Evolutionary conservation across 352 stramenopile species (phyloP), one percentile per base, ranked within the genome.

Genomic region (Pythium folliculosum): DNA sequence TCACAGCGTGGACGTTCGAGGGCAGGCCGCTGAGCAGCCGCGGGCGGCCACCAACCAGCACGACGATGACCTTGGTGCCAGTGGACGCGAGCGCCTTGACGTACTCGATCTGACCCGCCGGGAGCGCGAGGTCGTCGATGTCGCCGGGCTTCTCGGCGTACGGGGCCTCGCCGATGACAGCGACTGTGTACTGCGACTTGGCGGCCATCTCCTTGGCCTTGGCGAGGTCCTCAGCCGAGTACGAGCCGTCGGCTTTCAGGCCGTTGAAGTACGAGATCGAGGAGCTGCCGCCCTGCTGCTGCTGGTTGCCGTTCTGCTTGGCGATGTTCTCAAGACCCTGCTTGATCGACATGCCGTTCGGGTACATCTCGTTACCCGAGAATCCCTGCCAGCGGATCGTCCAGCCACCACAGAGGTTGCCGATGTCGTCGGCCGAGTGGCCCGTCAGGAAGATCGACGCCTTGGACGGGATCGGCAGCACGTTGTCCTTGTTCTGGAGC

Each of bases 121-220:
- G 77, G 9, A 96, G 70, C 0, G 73, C 75, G 14, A 94, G 58
- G 58, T 96, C 83, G 32, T 92, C 69, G 50, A 97, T 92, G 63
- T 97, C 90, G 3, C 90, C 90, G 3, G 81, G 75, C 58, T 96
- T 97, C 63, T 97, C 90, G 6, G 89, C 76, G 66, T 96, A 97
- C 0, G 77, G 69, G 9, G 51, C 40, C 63, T 97, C 90, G 19
- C 90, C 90, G 38, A 97, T 81, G 35, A 82, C 86, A 7, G 91
- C 77, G 25, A 97, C 77, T 0, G 88, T 91, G 71, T 92, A 90
- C 12, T 78, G 58, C 7, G 85, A 70, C 21, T 77, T 64, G 17
- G 69, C 68, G 12, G 86, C 86, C 30, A 83, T 65, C 5, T 54
- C 37, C 69, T 88, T 92, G 40, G 73, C 88, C 7, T 67, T 84